Conservation (phyloP, 1,284 basidiomycete species). For the Omphalotus olearius region DNA sequence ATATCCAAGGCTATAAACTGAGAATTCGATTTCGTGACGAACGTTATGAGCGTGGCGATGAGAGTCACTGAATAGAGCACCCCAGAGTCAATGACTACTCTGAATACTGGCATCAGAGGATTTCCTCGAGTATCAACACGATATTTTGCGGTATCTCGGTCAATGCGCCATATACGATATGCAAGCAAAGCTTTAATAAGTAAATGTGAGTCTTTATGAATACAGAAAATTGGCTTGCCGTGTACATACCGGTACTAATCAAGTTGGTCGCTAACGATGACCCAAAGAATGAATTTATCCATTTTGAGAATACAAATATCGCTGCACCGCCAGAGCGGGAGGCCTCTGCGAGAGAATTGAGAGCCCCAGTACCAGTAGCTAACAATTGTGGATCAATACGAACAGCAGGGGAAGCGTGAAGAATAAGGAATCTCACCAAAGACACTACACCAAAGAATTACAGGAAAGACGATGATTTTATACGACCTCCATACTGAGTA, state of each 20-base stretch:
- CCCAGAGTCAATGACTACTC: conserved; percentile 5
- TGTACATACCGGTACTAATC: conserved; percentile 4
- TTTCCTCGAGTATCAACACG: neutral
- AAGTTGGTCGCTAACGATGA: conserved; percentile 1
- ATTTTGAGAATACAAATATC: neutral
- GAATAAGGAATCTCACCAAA: neutral
- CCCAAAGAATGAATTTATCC: conserved; percentile 2
- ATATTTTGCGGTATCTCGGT: neutral
- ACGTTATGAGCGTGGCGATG: neutral
- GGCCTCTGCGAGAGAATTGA: neutral
- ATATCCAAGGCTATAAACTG: neutral
- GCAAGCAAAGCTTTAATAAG: neutral
- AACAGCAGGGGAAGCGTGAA: neutral
- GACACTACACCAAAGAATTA: neutral
- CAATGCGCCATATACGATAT: conserved; percentile 2
- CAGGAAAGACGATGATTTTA: neutral
- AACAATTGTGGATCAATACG: neutral
- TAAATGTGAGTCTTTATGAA: neutral
- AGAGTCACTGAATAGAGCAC: conserved; percentile 1
- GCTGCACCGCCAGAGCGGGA: neutral
- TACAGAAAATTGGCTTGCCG: neutral
- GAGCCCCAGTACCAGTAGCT: conserved; percentile 3
- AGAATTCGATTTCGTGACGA: neutral
- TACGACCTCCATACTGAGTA: conserved; percentile 3
- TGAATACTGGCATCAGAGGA: neutral